Evolutionary conservation across 208 protist genomes (phyloP).

Genomic region (Jaenimonas drosophilae): DNA sequence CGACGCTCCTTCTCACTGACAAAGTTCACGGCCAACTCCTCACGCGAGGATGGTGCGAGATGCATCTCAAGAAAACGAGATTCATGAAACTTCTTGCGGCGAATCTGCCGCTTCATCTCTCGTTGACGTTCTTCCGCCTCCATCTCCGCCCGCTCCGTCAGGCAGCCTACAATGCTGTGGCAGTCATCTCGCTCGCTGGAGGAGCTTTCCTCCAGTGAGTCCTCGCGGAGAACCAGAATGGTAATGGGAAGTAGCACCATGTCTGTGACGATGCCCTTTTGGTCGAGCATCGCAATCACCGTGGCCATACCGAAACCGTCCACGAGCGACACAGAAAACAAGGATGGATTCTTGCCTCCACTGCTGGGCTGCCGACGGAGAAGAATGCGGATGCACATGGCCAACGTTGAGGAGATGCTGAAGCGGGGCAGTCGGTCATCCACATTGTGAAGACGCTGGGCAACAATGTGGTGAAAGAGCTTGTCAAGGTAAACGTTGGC

Average conservation of each 20-base stretch:
- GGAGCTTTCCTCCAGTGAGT: slow-evolving; percentile 19
- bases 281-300: slow-evolving; percentile 77
- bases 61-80: slow-evolving; percentile 58
- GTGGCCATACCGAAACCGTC: slow-evolving; percentile 77
- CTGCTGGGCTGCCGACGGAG: slow-evolving; percentile 24
- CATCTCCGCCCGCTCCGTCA: slow-evolving; percentile 22
- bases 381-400: slow-evolving; percentile 40
- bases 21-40: slow-evolving; percentile 75
- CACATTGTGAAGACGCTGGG: slow-evolving; percentile 37
- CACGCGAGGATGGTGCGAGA: slow-evolving; percentile 30
- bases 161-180: slow-evolving; percentile 5
- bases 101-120: slow-evolving; percentile 50
- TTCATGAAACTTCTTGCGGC: slow-evolving; percentile 76
- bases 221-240: slow-evolving; percentile 49
- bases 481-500: slow-evolving; percentile 79
- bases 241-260: slow-evolving; percentile 76
- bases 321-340: slow-evolving; percentile 70
- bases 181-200: slow-evolving; percentile 43
- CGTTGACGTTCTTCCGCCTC: slow-evolving; percentile 39
- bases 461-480: slow-evolving; percentile 70
- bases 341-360: slow-evolving; percentile 43
- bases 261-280: slow-evolving; percentile 79
- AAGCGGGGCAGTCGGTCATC: slow-evolving; percentile 78
- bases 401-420: slow-evolving; percentile 44
- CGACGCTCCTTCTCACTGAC: slow-evolving; percentile 33